Evolutionary conservation across 1,284 basidiomycete genomes (phyloP), one percentile per base, ranked within the genome.

Genomic region (Mrakiaceae sp.): DNA sequence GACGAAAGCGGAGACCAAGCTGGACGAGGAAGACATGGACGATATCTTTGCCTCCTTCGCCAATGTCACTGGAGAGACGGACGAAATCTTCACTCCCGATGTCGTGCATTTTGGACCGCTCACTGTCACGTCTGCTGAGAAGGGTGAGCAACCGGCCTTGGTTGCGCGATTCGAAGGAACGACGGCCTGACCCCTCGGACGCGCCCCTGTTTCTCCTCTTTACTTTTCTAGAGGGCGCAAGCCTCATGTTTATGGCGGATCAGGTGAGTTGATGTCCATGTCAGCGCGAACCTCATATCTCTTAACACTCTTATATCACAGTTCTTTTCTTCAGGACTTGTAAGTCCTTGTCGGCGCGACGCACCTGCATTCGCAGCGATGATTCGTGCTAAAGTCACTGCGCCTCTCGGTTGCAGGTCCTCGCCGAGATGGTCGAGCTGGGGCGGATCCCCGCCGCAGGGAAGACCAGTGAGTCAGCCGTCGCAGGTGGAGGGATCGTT

Each of bases 11-110:
- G 27, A 27, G 27, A 27, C 27, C 27, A 27, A 27, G 27, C 27
- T 27, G 27, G 27, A 27, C 27, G 16, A 52, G 11, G 51, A 53
- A 42, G 60, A 61, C 43, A 39, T 53, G 8, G 60, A 61, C 27
- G 60, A 61, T 44, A 46, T 50, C 61, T 63, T 56, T 48, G 39
- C 54, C 40, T 57, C 50, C n/a, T 62, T 62, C 60, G n/a, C 51
- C 27, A 48, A 51, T 0, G 46, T 55, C 39, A 14, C 50, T 8
- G 46, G 46, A 27, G 61, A 63, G 54, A 44, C 11, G n/a, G 54
- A 47, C 3, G 3, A 50, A 47, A 49, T 55, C 48, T 56, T 57
- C 61, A 50, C 61, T 3, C 61, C 61, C 39, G 8, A 9, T 40
- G 16, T 50, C 14, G 55, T 63, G 47, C 40, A 14, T 12, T 57